Evolutionary conservation across 1,284 basidiomycete genomes (phyloP), one percentile per base, ranked within the genome.

Genomic region (Naganishia liquefaciens): DNA sequence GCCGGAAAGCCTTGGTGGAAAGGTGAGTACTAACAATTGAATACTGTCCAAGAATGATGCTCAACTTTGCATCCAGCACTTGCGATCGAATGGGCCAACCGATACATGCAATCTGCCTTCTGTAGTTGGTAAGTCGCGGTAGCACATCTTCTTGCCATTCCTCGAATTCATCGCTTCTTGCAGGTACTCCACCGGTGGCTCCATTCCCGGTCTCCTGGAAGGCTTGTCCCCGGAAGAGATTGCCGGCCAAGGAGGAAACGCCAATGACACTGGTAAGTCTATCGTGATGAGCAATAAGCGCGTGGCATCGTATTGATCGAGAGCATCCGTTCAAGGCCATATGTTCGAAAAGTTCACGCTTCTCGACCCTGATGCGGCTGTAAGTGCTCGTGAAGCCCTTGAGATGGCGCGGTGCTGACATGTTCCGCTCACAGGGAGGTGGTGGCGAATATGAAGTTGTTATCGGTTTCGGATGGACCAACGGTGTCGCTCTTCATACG

Each of bases 331-430:
- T 33, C 11, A 4, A 57, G 77, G 78, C 10, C 73, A 93, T 86
- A 93, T 93, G 89, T 94, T 89, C 72, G 92, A 95, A 74, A 95
- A 95, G 75, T 74, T 76, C 27, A 66, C 62, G 30, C 51, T 54
- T 25, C 27, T 44, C 25, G 50, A 47, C 50, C 57, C 64, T 21
- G 52, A 57, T 52, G 55, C 54, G 30, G 55, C 64, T 46, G 54
- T 54, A 54, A 52, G 54, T 47, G 15, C 11, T 21, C 3, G 19
- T n/a, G 15, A 15, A 2, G 13, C 13, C n/a, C 21, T 37, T 33
- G 23, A 43, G 15, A 30, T 7, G 21, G n/a, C 15, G n/a, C n/a
- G 27, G 25, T 25, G 15, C 40, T 62, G 21, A 51, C 49, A 2
- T 33, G 9, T 19, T 51, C 30, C 19, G 7, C 28, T 49, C 50